Evolutionary conservation across 495 filamentous ascomycete species (phyloP).

Genomic region (Xylaria acuta): DNA sequence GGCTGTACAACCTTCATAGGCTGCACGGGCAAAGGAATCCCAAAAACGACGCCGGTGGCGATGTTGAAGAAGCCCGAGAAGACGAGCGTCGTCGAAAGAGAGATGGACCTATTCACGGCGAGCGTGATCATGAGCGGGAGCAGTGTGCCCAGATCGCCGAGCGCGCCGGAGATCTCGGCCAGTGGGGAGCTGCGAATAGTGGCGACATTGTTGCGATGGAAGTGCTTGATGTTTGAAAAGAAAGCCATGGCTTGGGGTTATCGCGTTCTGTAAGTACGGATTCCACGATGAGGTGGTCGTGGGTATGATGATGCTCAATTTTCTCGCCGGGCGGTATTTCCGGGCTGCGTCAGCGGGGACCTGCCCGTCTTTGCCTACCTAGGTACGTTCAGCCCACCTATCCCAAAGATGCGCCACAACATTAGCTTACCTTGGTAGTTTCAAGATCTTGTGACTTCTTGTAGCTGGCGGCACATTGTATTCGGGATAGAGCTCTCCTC

Average conservation of each 20-base stretch:
- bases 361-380: background rate
- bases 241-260: slow-evolving; percentile 28
- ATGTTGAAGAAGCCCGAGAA: slow-evolving; percentile 90
- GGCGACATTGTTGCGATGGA: slow-evolving; percentile 53
- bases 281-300: background rate
- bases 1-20: slow-evolving; percentile 68
- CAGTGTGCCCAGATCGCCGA: slow-evolving; percentile 91
- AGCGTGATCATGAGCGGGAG: slow-evolving; percentile 88
- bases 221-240: slow-evolving; percentile 39
- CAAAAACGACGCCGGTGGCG: slow-evolving; percentile 78
- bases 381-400: background rate
- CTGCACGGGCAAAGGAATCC: slow-evolving; percentile 85
- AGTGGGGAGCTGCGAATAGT: slow-evolving; percentile 61
- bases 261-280: slow-evolving; percentile 11
- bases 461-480: too few species aligned
- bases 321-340: background rate
- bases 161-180: slow-evolving; percentile 84
- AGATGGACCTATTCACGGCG: slow-evolving; percentile 73
- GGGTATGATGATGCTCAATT: background rate
- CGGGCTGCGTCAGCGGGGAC: background rate
- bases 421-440: background rate
- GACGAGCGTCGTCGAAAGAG: slow-evolving; percentile 81
- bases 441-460: background rate
- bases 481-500: background rate
- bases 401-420: background rate